A percentile compares a stretch with the other conserved stretches of the same genome.
Evolutionary conservation across 1,284 basidiomycete genomes (phyloP).

Genomic region (Ganoderma resinaceum): DNA sequence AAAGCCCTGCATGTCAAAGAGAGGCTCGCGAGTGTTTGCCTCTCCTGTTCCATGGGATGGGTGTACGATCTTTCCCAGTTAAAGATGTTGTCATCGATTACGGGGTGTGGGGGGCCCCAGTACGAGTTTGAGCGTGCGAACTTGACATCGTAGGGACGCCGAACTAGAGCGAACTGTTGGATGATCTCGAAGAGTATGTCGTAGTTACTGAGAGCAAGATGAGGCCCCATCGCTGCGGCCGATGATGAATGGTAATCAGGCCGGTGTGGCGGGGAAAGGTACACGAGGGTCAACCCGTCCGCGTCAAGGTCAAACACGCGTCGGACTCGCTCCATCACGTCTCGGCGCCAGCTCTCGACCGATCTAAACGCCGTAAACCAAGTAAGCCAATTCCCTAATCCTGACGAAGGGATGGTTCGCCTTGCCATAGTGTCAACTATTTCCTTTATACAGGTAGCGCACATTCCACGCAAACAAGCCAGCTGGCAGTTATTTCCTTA

Average conservation of each 20-base stretch:
- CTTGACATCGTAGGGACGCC: not conserved
- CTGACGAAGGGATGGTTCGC: too few relatives aligned
- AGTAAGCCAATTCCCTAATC: not conserved
- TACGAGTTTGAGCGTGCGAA: not conserved
- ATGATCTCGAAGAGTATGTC: slow-evolving; percentile 6
- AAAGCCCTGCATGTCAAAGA: slow-evolving; percentile 1
- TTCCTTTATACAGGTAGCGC: too few relatives aligned
- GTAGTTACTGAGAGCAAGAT: not conserved
- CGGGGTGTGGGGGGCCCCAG: slow-evolving; percentile 5
- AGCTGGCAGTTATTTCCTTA: too few relatives aligned
- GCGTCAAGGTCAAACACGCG: not conserved
- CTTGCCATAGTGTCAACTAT: not conserved
- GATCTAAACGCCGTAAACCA: not conserved
- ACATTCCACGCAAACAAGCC: too few relatives aligned
- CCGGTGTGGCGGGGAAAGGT: not conserved
- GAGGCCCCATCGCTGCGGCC: not conserved
- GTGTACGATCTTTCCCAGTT: not conserved
- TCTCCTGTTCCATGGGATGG: not conserved
- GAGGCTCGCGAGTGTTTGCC: not conserved
- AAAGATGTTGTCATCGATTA: not conserved
- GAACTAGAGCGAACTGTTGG: not conserved
- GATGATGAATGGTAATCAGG: not conserved
- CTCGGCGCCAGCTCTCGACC: not conserved
- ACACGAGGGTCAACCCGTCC: too few relatives aligned
- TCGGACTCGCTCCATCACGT: not conserved